Evolutionary conservation across 2,329 filamentous ascomycete species (phyloP), one percentile per base, ranked within the genome.

Genomic region (Westerdykella aurantiaca): DNA sequence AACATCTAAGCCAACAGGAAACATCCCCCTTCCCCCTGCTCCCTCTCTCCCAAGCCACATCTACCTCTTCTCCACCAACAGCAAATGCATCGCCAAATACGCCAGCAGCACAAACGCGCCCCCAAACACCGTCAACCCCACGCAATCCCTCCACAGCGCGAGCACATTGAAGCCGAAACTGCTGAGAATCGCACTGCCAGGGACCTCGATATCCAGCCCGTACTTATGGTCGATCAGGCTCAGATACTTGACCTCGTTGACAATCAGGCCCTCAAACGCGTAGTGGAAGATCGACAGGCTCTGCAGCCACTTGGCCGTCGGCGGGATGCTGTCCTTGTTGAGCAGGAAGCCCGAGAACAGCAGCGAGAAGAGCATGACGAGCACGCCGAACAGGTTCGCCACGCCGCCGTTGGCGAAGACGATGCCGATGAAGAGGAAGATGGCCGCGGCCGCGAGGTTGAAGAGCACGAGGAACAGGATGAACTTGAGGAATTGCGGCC

Each of bases 231-330:
- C 93, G 34, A 94, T 81, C 21, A 98, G 78, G 0, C 86, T 91
- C 35, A 98, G 75, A 58, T 88, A 88, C 21, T 88, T 83, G 38
- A 96, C 94, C 71, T 98, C 93, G 62, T 97, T 98, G 56, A 98
- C 93, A 50, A 97, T 95, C 12, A 98, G 78, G 2, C 88, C 86
- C 73, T 98, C 93, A 57, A 97, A 97, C 5, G 85, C 91, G 63
- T 95, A 98, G 66, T 98, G 93, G 78, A 98, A 98, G 50, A 98
- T 98, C 1, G 90, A 96, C 7, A 98, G 72, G 70, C 80, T 81
- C 73, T 98, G 93, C 41, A 98, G 71, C 93, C 93, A 98, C 49
- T 89, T 69, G 2, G 91, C 86, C 2, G 87, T 81, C 39, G 80
- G 76, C 1, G 93, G 93, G 42, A 96, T 96, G 23, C 88, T 89